phyloP scores from a whole-genome alignment of 2,329 filamentous ascomycete genomes.

The Xylariaceae sp. region DNA sequence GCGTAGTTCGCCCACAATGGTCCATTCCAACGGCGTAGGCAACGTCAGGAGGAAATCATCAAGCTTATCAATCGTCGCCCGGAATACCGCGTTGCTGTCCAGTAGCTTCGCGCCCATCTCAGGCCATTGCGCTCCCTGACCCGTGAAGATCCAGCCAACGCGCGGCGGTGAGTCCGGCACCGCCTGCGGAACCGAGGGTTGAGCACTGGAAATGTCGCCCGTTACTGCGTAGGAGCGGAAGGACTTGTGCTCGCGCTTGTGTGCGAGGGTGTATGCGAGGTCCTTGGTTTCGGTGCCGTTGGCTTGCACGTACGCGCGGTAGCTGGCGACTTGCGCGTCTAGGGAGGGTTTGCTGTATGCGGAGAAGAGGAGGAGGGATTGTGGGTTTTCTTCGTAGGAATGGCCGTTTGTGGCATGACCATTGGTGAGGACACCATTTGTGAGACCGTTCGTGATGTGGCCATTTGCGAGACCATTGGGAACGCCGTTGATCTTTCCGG shows the following conservation, averaged over 20 bases:
- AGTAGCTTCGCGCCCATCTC: conserved; percentile 17
- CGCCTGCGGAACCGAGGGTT: background rate
- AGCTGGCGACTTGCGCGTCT: background rate
- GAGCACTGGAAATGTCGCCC: conserved; percentile 3
- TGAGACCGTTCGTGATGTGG: background rate
- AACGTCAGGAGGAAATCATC: background rate
- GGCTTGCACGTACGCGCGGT: background rate
- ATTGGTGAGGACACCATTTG: background rate
- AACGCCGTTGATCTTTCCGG: background rate
- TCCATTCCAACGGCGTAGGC: background rate
- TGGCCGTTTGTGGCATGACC: background rate
- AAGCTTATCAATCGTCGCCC: background rate
- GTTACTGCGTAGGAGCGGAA: background rate
- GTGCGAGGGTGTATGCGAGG: background rate
- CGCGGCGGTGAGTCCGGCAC: background rate
- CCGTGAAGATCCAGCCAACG: conserved; percentile 28
- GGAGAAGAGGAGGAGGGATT: background rate
- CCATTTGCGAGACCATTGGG: background rate
- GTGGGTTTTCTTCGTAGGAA: background rate
- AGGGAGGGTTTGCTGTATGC: background rate
- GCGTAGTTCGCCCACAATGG: conserved; percentile 12
- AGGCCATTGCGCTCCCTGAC: conserved; percentile 33
- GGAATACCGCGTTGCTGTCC: background rate
- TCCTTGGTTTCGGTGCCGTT: background rate
- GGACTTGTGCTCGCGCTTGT: background rate